Percentiles rank a stretch among this genome's conserved stretches.
Conservation (phyloP, 768 basidiomycete species). For the Leccinellum albellum region DNA sequence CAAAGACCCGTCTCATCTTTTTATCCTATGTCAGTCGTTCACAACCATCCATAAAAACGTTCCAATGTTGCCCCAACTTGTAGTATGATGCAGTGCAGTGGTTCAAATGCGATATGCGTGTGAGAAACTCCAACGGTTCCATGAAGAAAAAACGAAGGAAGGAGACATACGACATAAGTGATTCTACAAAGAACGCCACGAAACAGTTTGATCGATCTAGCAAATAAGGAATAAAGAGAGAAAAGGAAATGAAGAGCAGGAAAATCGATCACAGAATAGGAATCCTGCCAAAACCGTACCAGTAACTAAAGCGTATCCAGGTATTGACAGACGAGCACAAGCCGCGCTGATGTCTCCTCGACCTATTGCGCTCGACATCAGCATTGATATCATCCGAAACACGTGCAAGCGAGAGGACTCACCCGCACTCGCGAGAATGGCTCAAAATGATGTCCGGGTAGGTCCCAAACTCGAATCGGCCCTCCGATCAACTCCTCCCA, state of each 20-base stretch:
- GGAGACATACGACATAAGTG: not conserved
- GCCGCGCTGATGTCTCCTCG: constrained; percentile 21
- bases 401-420: constrained; percentile 11
- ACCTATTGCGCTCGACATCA: constrained; percentile 11
- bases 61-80: not conserved
- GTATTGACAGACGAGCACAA: constrained; percentile 18
- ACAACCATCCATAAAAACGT: not conserved
- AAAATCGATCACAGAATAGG: not conserved
- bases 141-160: not conserved
- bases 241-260: not conserved
- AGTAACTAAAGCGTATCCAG: constrained; percentile 3
- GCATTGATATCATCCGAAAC: not conserved
- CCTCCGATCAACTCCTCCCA: constrained; percentile 47
- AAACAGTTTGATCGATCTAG: not conserved
- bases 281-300: not conserved
- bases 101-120: not conserved
- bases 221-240: not conserved
- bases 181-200: not conserved
- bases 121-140: not conserved
- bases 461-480: constrained; percentile 43
- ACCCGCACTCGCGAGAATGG: constrained; percentile 53
- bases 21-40: not conserved
- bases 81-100: not conserved
- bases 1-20: too few species aligned
- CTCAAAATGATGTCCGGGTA: constrained; percentile 67